A percentile compares a stretch with the other conserved stretches of the same genome.
Conservation (phyloP, 2,329 filamentous ascomycete genomes). For the Fusarium newnesense region DNA sequence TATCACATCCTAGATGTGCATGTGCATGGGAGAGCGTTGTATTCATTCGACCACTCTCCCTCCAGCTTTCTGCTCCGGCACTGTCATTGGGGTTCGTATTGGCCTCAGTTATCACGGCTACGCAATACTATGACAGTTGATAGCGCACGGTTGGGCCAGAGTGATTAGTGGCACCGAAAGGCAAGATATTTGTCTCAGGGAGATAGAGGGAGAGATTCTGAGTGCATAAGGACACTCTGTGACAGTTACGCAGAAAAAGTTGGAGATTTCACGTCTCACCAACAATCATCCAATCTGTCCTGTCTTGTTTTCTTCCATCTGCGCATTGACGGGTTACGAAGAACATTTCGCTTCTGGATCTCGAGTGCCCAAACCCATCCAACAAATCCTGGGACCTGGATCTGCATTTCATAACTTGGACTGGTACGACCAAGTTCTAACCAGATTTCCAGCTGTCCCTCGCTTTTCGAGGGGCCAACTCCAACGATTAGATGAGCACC, state of each 20-base stretch:
- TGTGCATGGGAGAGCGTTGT: slow-evolving; percentile 20
- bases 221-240: slow-evolving; percentile 30
- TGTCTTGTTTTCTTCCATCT: slow-evolving; percentile 15
- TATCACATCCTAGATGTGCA: slow-evolving; percentile 31
- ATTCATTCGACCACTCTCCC: slow-evolving; percentile 26
- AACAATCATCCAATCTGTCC: slow-evolving; percentile 33
- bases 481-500: slow-evolving; percentile 42
- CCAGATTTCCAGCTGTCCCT: slow-evolving; percentile 19
- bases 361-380: slow-evolving; percentile 17
- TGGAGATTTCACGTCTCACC: slow-evolving; percentile 19
- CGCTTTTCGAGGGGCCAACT: slow-evolving; percentile 31
- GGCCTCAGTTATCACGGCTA: slow-evolving; percentile 5
- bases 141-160: slow-evolving; percentile 25
- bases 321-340: not conserved
- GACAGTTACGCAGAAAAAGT: slow-evolving; percentile 18
- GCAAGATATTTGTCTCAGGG: slow-evolving; percentile 33
- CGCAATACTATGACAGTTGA: slow-evolving; percentile 32
- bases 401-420: slow-evolving; percentile 30
- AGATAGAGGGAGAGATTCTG: slow-evolving; percentile 23
- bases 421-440: slow-evolving; percentile 29
- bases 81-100: slow-evolving; percentile 9
- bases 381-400: slow-evolving; percentile 28
- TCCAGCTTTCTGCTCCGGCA: slow-evolving; percentile 5
- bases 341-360: slow-evolving; percentile 22
- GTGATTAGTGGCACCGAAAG: slow-evolving; percentile 35